Conservation (phyloP, 1,284 basidiomycete genomes). For the Marasmius sp. region DNA sequence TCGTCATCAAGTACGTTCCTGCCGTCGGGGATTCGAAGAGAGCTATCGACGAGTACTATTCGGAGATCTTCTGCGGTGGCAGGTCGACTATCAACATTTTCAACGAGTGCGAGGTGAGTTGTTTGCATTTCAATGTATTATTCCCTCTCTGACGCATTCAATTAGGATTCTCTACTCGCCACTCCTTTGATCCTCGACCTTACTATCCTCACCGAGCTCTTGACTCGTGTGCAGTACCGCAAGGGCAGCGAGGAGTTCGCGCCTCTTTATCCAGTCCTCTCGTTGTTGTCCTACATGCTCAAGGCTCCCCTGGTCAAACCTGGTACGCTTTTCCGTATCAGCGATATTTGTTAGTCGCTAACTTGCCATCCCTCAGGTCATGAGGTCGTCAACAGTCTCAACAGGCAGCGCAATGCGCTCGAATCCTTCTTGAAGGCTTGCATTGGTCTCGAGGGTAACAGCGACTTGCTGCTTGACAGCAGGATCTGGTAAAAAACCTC, state of each 20-base stretch:
- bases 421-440: conserved; percentile 94
- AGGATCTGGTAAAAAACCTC: conserved; percentile 72
- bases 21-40: conserved; percentile 97
- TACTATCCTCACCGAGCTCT: conserved; percentile 90
- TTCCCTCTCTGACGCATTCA: conserved; percentile 2
- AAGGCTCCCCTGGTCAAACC: conserved; percentile 98
- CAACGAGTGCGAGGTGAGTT: conserved; percentile 87
- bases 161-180: conserved; percentile 89
- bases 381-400: conserved; percentile 94
- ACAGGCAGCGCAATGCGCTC: conserved; percentile 92
- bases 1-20: conserved; percentile 93
- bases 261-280: conserved; percentile 86
- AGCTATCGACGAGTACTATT: conserved; percentile 99
- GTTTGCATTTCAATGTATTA: conserved; percentile 1
- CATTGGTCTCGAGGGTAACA: conserved; percentile 81
- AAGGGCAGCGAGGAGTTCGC: conserved; percentile 62
- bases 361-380: conserved; percentile 44
- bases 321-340: conserved; percentile 42
- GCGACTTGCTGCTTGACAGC: conserved; percentile 84
- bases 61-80: conserved; percentile 86
- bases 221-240: conserved; percentile 92
- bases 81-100: conserved; percentile 89
- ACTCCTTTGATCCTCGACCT: conserved; percentile 96
- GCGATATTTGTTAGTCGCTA: neutral
- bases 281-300: conserved; percentile 92